phyloP scores from a whole-genome alignment of 306 rosid species.

The Quercus rubra region DNA sequence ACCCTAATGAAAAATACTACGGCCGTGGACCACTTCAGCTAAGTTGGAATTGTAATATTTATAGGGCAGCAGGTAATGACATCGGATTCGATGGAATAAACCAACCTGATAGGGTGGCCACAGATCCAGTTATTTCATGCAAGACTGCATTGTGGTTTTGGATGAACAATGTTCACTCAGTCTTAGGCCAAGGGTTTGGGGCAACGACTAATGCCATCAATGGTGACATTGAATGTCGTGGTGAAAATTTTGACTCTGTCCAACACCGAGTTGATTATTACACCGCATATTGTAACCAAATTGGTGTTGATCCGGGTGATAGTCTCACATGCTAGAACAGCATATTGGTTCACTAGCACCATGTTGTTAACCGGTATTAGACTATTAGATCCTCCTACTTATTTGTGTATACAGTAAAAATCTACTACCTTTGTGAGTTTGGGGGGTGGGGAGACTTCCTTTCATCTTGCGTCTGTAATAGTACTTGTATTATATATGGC shows the following conservation, averaged over 20 bases:
- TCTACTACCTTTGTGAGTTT: no score
- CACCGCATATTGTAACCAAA: slow-evolving; percentile 50
- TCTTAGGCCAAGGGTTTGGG: slow-evolving; percentile 60
- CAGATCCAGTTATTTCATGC: slow-evolving; percentile 48
- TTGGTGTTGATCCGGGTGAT: slow-evolving; percentile 66
- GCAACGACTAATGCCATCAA: slow-evolving; percentile 85
- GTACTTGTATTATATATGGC: no score
- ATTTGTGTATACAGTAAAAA: no score
- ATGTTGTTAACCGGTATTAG: no score
- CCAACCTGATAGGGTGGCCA: slow-evolving; percentile 59
- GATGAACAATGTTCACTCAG: slow-evolving; percentile 62
- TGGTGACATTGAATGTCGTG: slow-evolving; percentile 67
- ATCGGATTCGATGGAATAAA: slow-evolving; percentile 59
- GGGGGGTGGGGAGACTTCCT: no score
- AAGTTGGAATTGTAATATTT: slow-evolving; percentile 75
- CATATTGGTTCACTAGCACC: no score
- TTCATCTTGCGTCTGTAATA: no score
- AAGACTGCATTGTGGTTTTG: slow-evolving; percentile 84
- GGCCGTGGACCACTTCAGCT: slow-evolving; percentile 81
- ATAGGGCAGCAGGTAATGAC: slow-evolving; percentile 64
- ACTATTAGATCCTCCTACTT: no score
- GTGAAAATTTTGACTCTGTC: slow-evolving; percentile 21
- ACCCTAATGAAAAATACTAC: slow-evolving; percentile 55
- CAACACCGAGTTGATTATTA: slow-evolving; percentile 40
- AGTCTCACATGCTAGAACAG: slow-evolving; percentile 52